These are phyloP conservation scores for Aspergillus sp. DNA, from an alignment of 2,329 filamentous ascomycete species.

Conservation along the genomic window DNA sequence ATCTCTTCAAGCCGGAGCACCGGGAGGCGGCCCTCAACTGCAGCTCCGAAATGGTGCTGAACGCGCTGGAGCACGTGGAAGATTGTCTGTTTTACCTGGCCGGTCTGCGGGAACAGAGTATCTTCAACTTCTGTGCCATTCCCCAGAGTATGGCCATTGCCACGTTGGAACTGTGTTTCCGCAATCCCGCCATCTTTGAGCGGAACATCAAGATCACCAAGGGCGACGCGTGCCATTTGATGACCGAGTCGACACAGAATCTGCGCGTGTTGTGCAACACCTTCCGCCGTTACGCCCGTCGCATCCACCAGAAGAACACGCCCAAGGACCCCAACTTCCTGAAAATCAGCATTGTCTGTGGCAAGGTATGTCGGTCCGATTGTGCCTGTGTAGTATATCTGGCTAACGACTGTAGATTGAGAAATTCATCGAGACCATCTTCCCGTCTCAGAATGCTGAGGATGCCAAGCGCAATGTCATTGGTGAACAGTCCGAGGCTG, in stretches of 20 bases:
- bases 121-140: conserved; percentile 98
- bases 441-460: conserved; percentile 77
- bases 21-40: conserved; percentile 76
- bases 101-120: conserved; percentile 88
- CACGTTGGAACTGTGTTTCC: conserved; percentile 87
- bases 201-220: conserved; percentile 95
- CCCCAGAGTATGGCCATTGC: conserved; percentile 97
- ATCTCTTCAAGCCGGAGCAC: conserved; percentile 82
- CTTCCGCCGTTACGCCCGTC: conserved; percentile 74
- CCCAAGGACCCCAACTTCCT: conserved; percentile 90
- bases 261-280: conserved; percentile 75
- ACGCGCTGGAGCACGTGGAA: conserved; percentile 80
- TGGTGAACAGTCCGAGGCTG: conserved; percentile 59
- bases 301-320: conserved; percentile 91
- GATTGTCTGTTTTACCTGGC: conserved; percentile 98
- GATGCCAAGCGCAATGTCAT: conserved; percentile 45
- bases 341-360: conserved; percentile 86
- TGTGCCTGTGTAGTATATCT: not conserved
- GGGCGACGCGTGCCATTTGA: conserved; percentile 85
- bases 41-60: conserved; percentile 90
- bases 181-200: conserved; percentile 82
- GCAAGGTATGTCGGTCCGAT: conserved; percentile 59
- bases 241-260: conserved; percentile 92
- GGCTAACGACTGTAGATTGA: conserved; percentile 64
- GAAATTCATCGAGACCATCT: conserved; percentile 91